phyloP scores from a whole-genome alignment of 2,329 filamentous ascomycete species.

The Teratosphaeria pseudoeucalypti region DNA sequence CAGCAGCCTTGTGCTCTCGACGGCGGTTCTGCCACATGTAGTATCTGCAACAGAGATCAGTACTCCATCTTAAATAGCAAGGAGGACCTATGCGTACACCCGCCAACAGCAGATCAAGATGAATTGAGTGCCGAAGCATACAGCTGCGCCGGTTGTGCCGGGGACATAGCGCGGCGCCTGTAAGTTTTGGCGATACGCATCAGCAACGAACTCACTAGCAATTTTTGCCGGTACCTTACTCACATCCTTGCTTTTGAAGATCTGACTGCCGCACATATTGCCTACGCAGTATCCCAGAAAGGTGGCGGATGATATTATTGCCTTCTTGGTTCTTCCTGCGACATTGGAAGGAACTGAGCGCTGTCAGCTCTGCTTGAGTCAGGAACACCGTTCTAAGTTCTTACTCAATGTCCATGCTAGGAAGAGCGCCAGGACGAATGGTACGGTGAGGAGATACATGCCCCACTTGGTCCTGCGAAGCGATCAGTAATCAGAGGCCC shows the following conservation, averaged over 20 bases:
- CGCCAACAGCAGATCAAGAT: conserved; percentile 32
- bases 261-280: conserved; percentile 39
- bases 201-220: background rate
- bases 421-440: conserved; percentile 25
- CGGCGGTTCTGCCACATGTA: conserved; percentile 32
- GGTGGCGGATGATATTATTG: conserved; percentile 35
- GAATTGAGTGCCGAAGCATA: conserved; percentile 24
- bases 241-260: conserved; percentile 34
- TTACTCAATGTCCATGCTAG: conserved; percentile 24
- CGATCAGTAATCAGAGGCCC: background rate
- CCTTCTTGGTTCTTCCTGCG: conserved; percentile 39
- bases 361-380: background rate
- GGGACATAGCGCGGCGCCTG: conserved; percentile 33
- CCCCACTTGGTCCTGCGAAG: conserved; percentile 22
- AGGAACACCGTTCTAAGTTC: background rate
- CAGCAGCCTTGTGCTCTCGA: conserved; percentile 14
- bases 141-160: conserved; percentile 31
- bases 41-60: conserved; percentile 14
- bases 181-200: background rate
- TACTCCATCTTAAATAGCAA: background rate
- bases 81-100: background rate
- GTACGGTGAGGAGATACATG: conserved; percentile 26
- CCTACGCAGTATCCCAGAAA: conserved; percentile 40
- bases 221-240: background rate
- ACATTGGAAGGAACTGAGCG: conserved; percentile 33